These are phyloP conservation scores for Fistulina hepatica DNA, from an alignment of 1,284 basidiomycete species.

Conservation along the genomic window DNA sequence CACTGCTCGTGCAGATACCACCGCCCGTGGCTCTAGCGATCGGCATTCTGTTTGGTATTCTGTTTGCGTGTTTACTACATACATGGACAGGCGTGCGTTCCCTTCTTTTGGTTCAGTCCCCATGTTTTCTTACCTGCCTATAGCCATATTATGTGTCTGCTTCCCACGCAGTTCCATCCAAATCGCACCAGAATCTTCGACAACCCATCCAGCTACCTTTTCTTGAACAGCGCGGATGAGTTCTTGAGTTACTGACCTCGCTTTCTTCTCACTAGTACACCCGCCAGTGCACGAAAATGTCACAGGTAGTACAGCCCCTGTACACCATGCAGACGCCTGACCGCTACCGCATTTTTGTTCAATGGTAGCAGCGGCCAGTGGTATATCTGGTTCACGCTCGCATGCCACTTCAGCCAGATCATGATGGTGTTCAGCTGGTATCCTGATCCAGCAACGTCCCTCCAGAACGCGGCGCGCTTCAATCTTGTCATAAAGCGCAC, in stretches of 20 bases:
- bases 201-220: conserved; percentile 61
- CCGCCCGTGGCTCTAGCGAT: conserved; percentile 46
- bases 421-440: no score
- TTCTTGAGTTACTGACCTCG: conserved; percentile 77
- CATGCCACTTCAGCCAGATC: no score
- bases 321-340: conserved; percentile 79
- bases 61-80: conserved; percentile 48
- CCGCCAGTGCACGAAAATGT: conserved; percentile 74
- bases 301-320: conserved; percentile 53
- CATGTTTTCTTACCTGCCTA: background rate
- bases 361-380: conserved; percentile 59
- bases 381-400: conserved; percentile 52
- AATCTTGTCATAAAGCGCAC: conserved; percentile 69
- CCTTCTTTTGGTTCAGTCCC: no score
- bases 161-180: conserved; percentile 21
- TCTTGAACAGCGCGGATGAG: conserved; percentile 68
- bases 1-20: conserved; percentile 32
- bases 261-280: conserved; percentile 87
- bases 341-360: conserved; percentile 73
- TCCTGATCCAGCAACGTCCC: conserved; percentile 22
- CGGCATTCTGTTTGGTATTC: conserved; percentile 56
- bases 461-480: conserved; percentile 36
- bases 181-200: conserved; percentile 39
- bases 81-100: conserved; percentile 32
- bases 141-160: conserved; percentile 3